Percentiles rank a stretch among this genome's conserved stretches.
These are phyloP conservation scores for Chrysoporthe deuterocubensis DNA, from an alignment of 2,329 filamentous ascomycete genomes.

Conservation along the genomic window DNA sequence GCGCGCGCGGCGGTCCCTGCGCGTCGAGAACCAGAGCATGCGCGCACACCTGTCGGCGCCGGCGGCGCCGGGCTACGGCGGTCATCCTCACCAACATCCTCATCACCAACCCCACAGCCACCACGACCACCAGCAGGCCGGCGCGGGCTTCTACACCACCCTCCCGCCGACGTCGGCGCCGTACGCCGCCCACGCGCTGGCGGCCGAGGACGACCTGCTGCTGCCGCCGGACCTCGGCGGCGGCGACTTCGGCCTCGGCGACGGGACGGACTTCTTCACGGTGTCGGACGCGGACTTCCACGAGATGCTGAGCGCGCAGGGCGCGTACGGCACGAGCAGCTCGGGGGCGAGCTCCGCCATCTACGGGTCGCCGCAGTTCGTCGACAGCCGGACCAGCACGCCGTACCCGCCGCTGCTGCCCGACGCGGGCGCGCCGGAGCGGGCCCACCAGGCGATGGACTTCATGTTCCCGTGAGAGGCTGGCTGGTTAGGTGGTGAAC, in stretches of 20 bases:
- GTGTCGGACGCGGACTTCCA: slow-evolving; percentile 35
- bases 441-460: slow-evolving; percentile 54
- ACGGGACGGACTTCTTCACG: slow-evolving; percentile 38
- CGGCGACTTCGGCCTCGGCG: slow-evolving; percentile 18
- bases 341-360: slow-evolving; percentile 30
- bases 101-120: not conserved
- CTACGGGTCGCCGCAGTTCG: slow-evolving; percentile 19
- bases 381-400: slow-evolving; percentile 14
- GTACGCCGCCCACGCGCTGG: slow-evolving; percentile 19
- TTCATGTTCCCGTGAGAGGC: slow-evolving; percentile 55
- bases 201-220: slow-evolving; percentile 41
- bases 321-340: slow-evolving; percentile 26
- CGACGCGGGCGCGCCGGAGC: slow-evolving; percentile 39
- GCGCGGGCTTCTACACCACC: not conserved
- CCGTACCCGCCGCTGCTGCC: slow-evolving; percentile 26
- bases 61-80: slow-evolving; percentile 1
- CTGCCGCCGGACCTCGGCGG: slow-evolving; percentile 33
- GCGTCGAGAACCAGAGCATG: slow-evolving; percentile 50
- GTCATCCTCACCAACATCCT: too few species aligned
- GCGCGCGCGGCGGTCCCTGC: slow-evolving; percentile 43
- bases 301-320: slow-evolving; percentile 45
- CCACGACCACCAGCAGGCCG: not conserved
- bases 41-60: slow-evolving; percentile 38
- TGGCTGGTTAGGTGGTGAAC: not conserved
- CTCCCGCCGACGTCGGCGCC: not conserved